Base-by-base conservation (phyloP, 169 alveolate genomes). In the Cyclospora cayetanensis region DNA sequence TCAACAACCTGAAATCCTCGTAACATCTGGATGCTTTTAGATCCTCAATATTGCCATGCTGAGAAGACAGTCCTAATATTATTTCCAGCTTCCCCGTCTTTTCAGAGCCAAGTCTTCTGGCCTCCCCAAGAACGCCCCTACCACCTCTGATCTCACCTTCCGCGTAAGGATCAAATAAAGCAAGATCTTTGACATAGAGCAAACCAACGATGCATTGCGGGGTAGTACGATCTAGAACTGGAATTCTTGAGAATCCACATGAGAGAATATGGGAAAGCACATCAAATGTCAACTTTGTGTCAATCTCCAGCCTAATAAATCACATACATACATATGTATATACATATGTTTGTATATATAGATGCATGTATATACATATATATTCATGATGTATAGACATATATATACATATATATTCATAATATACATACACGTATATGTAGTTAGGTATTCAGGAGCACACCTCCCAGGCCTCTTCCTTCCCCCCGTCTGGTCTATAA, bases 181-280 rank as follows among this genome's bases (percentile, higher is more conserved):
- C 68, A 22, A 90, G 27, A 85, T 90, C 93, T 63, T 90, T 90
- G 34, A 82, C 85, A 34, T 52, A 70, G 22, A 90, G 63, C 41
- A 90, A 65, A 4, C 93, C 93, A 25, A 90, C 91, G 34, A 90
- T 82, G 87, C 93, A 79, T 72, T 77, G 91, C 52, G 90, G 46
- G 46, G 4, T 60, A 41, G 29, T 9, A n/a, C 55, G 74, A 63
- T 90, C 93, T 9, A 90, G 50, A 15, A 90, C 91, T 12, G 93
- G 93, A 50, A 90, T 72, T 42, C 93, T 90, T 29, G 83, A 43
- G 63, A 27, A 90, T 1, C 93, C 93, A 41, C 80, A 20, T 7
- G 77, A 35, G 39, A 90, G 60, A 39, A 79, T 52, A 2, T 52
- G 63, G 34, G 93, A 15, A 15, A 65, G 41, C 7, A 31, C 35